phyloP scores from a whole-genome alignment of 495 filamentous ascomycete genomes.

The Penicillium lagena region DNA sequence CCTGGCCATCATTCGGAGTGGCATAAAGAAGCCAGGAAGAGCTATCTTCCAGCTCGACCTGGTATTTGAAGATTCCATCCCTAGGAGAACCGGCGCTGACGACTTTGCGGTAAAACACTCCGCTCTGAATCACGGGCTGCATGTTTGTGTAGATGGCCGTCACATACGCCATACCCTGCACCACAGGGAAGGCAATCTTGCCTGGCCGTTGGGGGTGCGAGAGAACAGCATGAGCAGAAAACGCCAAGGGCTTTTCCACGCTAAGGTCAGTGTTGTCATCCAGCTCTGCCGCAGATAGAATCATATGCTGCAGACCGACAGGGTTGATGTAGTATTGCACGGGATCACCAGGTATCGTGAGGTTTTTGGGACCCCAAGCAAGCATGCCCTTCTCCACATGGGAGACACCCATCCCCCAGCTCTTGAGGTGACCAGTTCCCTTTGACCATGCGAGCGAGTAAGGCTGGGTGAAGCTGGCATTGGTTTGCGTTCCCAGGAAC shows the following conservation, averaged over 20 bases:
- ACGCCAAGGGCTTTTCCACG: slow-evolving; percentile 55
- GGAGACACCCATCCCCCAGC: slow-evolving; percentile 71
- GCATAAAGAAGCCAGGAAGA: slow-evolving; percentile 78
- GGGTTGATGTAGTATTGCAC: slow-evolving; percentile 73
- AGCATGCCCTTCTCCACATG: slow-evolving; percentile 62
- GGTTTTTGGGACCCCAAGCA: slow-evolving; percentile 49
- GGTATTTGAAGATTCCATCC: slow-evolving; percentile 71
- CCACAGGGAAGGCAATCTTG: slow-evolving; percentile 70
- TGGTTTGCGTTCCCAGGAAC: slow-evolving; percentile 68
- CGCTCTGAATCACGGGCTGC: slow-evolving; percentile 66
- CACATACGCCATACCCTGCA: slow-evolving; percentile 87
- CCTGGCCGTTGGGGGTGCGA: slow-evolving; percentile 42
- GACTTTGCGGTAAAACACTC: slow-evolving; percentile 64
- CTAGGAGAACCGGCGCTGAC: slow-evolving; percentile 50
- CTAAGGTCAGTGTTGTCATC: slow-evolving; percentile 51
- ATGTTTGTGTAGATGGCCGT: slow-evolving; percentile 70
- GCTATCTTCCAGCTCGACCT: slow-evolving; percentile 61
- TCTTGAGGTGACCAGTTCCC: slow-evolving; percentile 56
- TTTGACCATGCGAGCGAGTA: slow-evolving; percentile 76
- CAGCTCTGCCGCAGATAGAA: slow-evolving; percentile 73
- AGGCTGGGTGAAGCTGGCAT: slow-evolving; percentile 73
- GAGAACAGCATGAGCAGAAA: slow-evolving; percentile 69
- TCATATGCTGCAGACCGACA: slow-evolving; percentile 71
- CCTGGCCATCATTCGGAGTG: slow-evolving; percentile 40
- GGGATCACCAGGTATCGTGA: slow-evolving; percentile 49